A percentile compares a stretch with the other conserved stretches of the same genome.
These are phyloP conservation scores for Galerina marginata DNA, from an alignment of 768 basidiomycete species.

Conservation along the genomic window DNA sequence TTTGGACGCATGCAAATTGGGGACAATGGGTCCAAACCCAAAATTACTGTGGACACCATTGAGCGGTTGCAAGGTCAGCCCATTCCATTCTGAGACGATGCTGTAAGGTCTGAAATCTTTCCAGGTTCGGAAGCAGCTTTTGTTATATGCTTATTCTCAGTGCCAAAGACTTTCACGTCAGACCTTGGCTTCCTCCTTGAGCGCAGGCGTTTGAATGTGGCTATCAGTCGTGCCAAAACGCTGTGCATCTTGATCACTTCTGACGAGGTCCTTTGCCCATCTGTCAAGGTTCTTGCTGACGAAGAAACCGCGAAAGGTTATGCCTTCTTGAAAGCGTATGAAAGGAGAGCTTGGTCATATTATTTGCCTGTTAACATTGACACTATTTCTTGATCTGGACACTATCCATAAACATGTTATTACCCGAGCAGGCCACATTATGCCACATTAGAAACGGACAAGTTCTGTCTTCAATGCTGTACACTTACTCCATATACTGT, in stretches of 20 bases:
- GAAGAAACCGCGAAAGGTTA: slow-evolving; percentile 53
- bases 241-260: slow-evolving; percentile 55
- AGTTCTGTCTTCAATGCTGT: too few species aligned
- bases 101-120: neutral
- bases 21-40: slow-evolving; percentile 13
- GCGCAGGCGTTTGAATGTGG: slow-evolving; percentile 55
- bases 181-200: slow-evolving; percentile 52
- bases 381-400: too few species aligned
- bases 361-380: slow-evolving; percentile 24
- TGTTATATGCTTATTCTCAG: slow-evolving; percentile 57
- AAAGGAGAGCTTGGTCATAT: slow-evolving; percentile 54
- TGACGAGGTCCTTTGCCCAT: slow-evolving; percentile 47
- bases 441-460: too few species aligned
- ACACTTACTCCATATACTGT: too few species aligned
- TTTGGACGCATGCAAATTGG: slow-evolving; percentile 23
- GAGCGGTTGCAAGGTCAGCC: slow-evolving; percentile 54
- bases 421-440: too few species aligned
- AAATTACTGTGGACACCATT: slow-evolving; percentile 53
- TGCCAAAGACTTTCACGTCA: slow-evolving; percentile 40
- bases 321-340: slow-evolving; percentile 52
- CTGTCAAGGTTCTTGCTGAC: slow-evolving; percentile 47
- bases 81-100: neutral
- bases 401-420: too few species aligned
- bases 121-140: slow-evolving; percentile 58
- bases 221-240: slow-evolving; percentile 57